phyloP scores from a whole-genome alignment of 75 land plant species.

The Cupressus sempervirens region DNA sequence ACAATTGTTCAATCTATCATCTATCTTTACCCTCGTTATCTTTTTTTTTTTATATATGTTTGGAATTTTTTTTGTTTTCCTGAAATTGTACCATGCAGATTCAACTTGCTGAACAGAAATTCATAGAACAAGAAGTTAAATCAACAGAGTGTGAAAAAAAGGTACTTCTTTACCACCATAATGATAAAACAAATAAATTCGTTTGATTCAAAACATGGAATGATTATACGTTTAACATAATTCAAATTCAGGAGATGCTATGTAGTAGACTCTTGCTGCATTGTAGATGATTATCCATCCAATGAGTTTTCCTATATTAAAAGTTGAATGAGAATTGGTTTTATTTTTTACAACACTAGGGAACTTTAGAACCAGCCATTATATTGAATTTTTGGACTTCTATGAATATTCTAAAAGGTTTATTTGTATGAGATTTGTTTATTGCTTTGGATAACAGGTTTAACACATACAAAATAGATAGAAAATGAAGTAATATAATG shows the following conservation, averaged over 20 bases:
- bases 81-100: background rate
- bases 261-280: background rate
- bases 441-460: no score
- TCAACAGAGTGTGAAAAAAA: background rate
- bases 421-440: no score
- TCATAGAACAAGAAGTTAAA: background rate
- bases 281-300: no score
- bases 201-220: background rate
- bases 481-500: no score
- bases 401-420: no score
- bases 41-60: background rate
- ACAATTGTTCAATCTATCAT: background rate
- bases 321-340: no score
- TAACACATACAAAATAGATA: no score
- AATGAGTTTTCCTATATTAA: no score
- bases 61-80: background rate
- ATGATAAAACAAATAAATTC: background rate
- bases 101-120: background rate
- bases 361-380: no score
- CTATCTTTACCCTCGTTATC: background rate
- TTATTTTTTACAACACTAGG: no score
- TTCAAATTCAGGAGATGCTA: background rate
- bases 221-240: no score
- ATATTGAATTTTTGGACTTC: no score
- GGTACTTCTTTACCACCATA: background rate